Evolutionary conservation across 768 basidiomycete species (phyloP).

Genomic region (Leccinum boreale): DNA sequence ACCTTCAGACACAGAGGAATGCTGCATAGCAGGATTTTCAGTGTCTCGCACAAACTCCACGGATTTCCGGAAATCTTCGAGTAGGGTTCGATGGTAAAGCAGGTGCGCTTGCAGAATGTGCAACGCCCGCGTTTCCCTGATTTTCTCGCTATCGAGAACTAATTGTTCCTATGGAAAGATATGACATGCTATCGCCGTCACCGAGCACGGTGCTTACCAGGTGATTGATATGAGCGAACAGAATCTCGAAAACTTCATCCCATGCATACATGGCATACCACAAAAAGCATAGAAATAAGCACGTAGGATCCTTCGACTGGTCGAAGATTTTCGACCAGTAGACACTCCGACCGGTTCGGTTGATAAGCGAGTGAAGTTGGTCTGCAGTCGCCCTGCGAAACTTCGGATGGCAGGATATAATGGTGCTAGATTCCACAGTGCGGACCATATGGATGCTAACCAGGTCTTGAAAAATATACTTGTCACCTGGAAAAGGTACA

Average conservation of each 20-base stretch:
- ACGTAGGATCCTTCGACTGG: slow-evolving; percentile 46
- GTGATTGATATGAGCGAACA: slow-evolving; percentile 48
- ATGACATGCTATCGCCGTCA: background rate
- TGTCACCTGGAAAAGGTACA: slow-evolving; percentile 9
- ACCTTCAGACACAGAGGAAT: slow-evolving; percentile 10
- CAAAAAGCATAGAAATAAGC: slow-evolving; percentile 48
- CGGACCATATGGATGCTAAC: slow-evolving; percentile 53
- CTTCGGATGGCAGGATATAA: slow-evolving; percentile 32
- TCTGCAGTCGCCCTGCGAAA: slow-evolving; percentile 19
- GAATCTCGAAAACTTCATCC: slow-evolving; percentile 54
- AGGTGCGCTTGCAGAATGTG: slow-evolving; percentile 58
- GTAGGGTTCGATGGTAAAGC: slow-evolving; percentile 50
- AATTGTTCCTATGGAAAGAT: slow-evolving; percentile 39
- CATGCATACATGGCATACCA: slow-evolving; percentile 64
- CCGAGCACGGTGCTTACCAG: slow-evolving; percentile 37
- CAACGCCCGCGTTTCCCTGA: slow-evolving; percentile 48
- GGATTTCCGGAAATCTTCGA: slow-evolving; percentile 51
- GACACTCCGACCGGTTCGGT: slow-evolving; percentile 30
- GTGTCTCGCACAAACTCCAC: slow-evolving; percentile 49
- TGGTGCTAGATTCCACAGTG: slow-evolving; percentile 18
- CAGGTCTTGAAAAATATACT: slow-evolving; percentile 40
- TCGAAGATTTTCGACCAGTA: slow-evolving; percentile 31
- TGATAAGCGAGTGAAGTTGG: slow-evolving; percentile 27
- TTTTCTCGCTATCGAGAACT: slow-evolving; percentile 39
- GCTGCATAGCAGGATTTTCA: slow-evolving; percentile 45